Evolutionary conservation across 805 yeast species (phyloP).

Genomic region (Kuraishia cidri): DNA sequence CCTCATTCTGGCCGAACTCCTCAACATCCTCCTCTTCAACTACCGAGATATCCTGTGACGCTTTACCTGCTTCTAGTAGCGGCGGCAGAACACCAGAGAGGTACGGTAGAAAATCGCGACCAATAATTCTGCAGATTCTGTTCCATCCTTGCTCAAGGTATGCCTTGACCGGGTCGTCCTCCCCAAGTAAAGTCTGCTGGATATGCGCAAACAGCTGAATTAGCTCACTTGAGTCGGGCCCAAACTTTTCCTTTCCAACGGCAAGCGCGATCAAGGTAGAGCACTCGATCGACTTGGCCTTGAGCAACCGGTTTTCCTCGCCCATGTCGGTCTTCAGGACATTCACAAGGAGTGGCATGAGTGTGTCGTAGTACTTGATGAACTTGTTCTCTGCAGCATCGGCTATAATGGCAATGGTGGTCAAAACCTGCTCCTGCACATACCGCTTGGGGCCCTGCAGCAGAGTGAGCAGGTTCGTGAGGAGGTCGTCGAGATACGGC

Average conservation of each 20-base stretch:
- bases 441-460: conserved; percentile 83
- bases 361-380: conserved; percentile 84
- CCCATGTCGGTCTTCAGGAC: conserved; percentile 77
- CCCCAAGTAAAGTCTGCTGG: conserved; percentile 43
- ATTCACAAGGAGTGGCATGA: conserved; percentile 81
- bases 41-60: conserved; percentile 80
- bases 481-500: conserved; percentile 82
- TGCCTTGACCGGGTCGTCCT: conserved; percentile 84
- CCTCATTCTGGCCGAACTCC: conserved; percentile 74
- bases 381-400: conserved; percentile 91
- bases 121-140: conserved; percentile 79
- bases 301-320: conserved; percentile 66
- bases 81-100: conserved; percentile 85
- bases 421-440: conserved; percentile 94
- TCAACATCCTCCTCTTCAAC: conserved; percentile 86
- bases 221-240: conserved; percentile 64
- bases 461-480: conserved; percentile 64
- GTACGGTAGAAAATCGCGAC: conserved; percentile 78
- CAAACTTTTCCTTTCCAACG: conserved; percentile 86
- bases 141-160: conserved; percentile 96
- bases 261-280: conserved; percentile 91
- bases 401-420: conserved; percentile 95
- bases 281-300: conserved; percentile 94
- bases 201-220: conserved; percentile 63
- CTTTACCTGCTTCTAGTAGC: conserved; percentile 76